These are phyloP conservation scores for Detonula confervacea DNA, from an alignment of 352 stramenopile species.

Conservation along the genomic window DNA sequence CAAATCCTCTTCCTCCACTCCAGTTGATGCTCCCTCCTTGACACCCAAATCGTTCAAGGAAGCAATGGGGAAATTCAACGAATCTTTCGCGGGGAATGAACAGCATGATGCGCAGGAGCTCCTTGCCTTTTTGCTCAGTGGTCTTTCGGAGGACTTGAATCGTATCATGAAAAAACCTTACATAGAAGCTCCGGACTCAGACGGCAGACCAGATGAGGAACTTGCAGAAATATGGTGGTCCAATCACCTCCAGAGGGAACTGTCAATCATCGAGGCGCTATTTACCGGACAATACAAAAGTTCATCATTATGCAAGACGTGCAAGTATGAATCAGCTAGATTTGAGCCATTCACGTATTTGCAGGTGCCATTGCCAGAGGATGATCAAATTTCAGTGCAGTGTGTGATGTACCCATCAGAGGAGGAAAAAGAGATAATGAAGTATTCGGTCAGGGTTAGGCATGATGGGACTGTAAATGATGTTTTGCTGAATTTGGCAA, in stretches of 20 bases:
- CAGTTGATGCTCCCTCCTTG: conserved; percentile 68
- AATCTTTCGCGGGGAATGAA: conserved; percentile 87
- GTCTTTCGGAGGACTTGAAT: conserved; percentile 84
- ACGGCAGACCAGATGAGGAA: conserved; percentile 93
- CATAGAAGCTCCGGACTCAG: conserved; percentile 87
- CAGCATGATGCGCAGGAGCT: conserved; percentile 92
- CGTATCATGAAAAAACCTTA: conserved; percentile 89
- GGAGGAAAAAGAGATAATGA: conserved; percentile 56
- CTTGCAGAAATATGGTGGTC: conserved; percentile 99
- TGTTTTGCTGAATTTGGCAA: conserved; percentile 72
- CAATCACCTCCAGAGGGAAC: conserved; percentile 97
- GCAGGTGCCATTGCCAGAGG: conserved; percentile 83
- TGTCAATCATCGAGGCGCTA: conserved; percentile 97
- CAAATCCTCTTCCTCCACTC: conserved; percentile 38
- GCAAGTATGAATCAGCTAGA: conserved; percentile 89
- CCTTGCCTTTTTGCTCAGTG: conserved; percentile 79
- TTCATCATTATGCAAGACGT: conserved; percentile 94
- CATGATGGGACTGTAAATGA: conserved; percentile 79
- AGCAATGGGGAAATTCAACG: conserved; percentile 82
- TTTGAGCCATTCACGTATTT: conserved; percentile 86
- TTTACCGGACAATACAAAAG: conserved; percentile 99
- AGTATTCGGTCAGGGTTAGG: conserved; percentile 78
- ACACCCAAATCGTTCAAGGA: conserved; percentile 86
- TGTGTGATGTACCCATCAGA: conserved; percentile 75
- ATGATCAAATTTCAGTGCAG: conserved; percentile 79